Percentiles rank a stretch among this genome's conserved stretches.
Evolutionary conservation across 352 stramenopile genomes (phyloP).

Genomic region (Globisporangium mamillatum): DNA sequence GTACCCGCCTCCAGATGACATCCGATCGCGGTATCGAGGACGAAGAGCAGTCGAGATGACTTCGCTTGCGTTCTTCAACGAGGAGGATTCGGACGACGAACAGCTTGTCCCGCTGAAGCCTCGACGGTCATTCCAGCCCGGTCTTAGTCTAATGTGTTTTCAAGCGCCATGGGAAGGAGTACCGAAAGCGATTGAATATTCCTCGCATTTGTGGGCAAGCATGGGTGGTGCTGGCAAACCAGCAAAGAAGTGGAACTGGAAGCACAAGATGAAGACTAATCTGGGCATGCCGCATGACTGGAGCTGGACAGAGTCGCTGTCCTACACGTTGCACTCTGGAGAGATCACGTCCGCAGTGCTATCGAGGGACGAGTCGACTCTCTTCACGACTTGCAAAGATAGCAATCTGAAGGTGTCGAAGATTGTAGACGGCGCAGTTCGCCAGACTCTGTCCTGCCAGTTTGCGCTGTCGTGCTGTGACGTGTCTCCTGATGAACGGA

Average conservation of each 20-base stretch:
- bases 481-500: slow-evolving; percentile 58
- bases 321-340: slow-evolving; percentile 41
- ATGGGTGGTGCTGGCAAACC: slow-evolving; percentile 33
- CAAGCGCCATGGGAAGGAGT: slow-evolving; percentile 38
- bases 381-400: slow-evolving; percentile 78
- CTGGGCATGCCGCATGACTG: slow-evolving; percentile 27
- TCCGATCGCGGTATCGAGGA: slow-evolving; percentile 10
- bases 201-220: slow-evolving; percentile 31
- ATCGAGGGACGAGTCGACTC: slow-evolving; percentile 36
- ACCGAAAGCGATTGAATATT: slow-evolving; percentile 32
- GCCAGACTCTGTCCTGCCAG: slow-evolving; percentile 29
- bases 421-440: slow-evolving; percentile 26
- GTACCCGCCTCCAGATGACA: slow-evolving; percentile 15
- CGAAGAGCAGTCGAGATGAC: slow-evolving; percentile 25
- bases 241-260: slow-evolving; percentile 58
- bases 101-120: slow-evolving; percentile 6
- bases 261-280: slow-evolving; percentile 33
- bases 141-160: slow-evolving; percentile 43
- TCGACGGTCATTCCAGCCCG: slow-evolving; percentile 11
- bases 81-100: slow-evolving; percentile 40
- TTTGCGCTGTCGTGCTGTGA: slow-evolving; percentile 65
- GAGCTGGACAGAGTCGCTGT: slow-evolving; percentile 50
- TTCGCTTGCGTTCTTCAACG: slow-evolving; percentile 24
- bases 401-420: slow-evolving; percentile 55
- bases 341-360: slow-evolving; percentile 67